Base-by-base conservation (phyloP, 768 basidiomycete species). In the Clathrus columnatus region DNA sequence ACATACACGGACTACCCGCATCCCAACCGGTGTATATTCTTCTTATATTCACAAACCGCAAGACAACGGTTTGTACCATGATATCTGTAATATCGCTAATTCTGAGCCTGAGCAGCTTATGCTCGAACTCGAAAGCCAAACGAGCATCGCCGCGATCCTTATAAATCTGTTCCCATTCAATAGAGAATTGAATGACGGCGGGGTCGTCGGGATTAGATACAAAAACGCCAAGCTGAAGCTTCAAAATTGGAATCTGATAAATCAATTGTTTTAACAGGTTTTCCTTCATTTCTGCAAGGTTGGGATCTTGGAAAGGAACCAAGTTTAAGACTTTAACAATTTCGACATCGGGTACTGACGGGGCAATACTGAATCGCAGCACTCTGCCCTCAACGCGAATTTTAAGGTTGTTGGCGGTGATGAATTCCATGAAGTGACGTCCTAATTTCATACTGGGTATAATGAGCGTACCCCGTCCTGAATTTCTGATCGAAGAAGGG, bases 41-140 rank as follows among this genome's bases (percentile, higher is more conserved):
- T 43, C 75, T 73, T 53, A 89, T 81, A 61, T 74, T 81, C 2
- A 76, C 61, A 60, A 87, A 81, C 21, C 66, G 72, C 29, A 88
- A 71, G 1, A 75, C 73, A 51, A 87, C 69, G 48, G 71, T 79
- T 52, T 72, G 66, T 4, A 80, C 81, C 16, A 66, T 61, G n/a
- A 70, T 60, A 50, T 86, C 83, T 20, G 68, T 68, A 28, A 72
- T 70, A 57, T 83, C 78, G 30, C 84, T 84, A 18, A 85, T 74
- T 84, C 87, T 63, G n/a, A 88, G 73, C 14, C 78, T 77, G 30
- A 91, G 75, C 16, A 78, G 62, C 67, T 83, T 87, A 61, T 85
- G 78, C 26, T 82, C 81, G 60, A 87, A 88, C 53, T 84, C 78
- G 29, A 90, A 80, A 28, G 71, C 66, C 18, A 89, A 65, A 65